Conservation (phyloP, 2,329 filamentous ascomycete genomes). For the Helicocarpus griseus region DNA sequence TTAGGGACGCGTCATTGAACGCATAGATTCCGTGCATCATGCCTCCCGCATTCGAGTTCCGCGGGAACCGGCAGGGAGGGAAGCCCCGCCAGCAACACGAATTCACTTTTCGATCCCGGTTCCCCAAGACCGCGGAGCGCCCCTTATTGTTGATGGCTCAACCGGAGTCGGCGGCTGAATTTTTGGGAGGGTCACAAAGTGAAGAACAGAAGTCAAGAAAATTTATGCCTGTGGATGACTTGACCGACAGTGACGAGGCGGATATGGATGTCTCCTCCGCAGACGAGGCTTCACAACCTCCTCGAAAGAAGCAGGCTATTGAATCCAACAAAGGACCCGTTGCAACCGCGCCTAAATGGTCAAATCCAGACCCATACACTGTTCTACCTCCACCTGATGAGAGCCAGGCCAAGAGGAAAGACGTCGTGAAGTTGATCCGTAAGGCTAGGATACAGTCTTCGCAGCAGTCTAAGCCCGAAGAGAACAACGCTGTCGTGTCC, state of each 20-base stretch:
- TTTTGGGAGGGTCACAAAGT: slow-evolving; percentile 17
- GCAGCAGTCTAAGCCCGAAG: slow-evolving; percentile 40
- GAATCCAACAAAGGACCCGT: slow-evolving; percentile 15
- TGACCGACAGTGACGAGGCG: slow-evolving; percentile 38
- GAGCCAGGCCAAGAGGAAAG: slow-evolving; percentile 62
- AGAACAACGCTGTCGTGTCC: slow-evolving; percentile 45
- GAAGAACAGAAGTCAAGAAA: slow-evolving; percentile 23
- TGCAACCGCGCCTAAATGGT: slow-evolving; percentile 63
- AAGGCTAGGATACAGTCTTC: slow-evolving; percentile 64
- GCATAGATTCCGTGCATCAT: slow-evolving; percentile 5
- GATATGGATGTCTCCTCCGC: slow-evolving; percentile 36
- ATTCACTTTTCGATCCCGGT: slow-evolving; percentile 32
- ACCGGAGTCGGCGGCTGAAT: slow-evolving; percentile 29
- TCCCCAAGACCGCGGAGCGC: slow-evolving; percentile 27
- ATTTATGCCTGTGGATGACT: slow-evolving; percentile 27
- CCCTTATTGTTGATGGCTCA: slow-evolving; percentile 24
- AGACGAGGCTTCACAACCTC: slow-evolving; percentile 24
- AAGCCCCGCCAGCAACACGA: slow-evolving; percentile 20
- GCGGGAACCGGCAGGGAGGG: slow-evolving; percentile 19
- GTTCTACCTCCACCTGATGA: slow-evolving; percentile 73
- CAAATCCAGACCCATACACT: slow-evolving; percentile 91
- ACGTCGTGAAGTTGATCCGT: slow-evolving; percentile 83
- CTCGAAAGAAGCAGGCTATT: slow-evolving; percentile 31
- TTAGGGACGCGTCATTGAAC: not conserved
- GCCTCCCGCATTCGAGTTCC: slow-evolving; percentile 25